Conservation (phyloP, 495 filamentous ascomycete species). For the Pseudevernia furfuracea region DNA sequence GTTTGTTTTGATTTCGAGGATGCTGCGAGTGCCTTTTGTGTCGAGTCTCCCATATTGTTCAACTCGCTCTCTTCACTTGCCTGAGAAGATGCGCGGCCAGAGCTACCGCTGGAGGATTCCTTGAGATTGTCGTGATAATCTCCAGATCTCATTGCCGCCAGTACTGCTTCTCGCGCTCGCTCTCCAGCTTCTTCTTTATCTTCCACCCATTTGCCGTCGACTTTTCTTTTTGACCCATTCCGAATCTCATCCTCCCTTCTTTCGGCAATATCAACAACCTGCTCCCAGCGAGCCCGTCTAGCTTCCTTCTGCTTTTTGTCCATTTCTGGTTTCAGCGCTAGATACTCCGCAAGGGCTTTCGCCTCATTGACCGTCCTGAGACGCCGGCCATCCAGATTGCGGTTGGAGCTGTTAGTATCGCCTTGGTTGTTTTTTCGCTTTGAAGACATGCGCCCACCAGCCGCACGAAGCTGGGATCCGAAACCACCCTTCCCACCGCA, state of each 20-base stretch:
- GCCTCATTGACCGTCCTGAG: conserved; percentile 89
- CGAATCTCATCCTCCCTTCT: conserved; percentile 70
- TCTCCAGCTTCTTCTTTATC: conserved; percentile 79
- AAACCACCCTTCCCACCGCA: conserved; percentile 95
- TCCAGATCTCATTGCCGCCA: conserved; percentile 63
- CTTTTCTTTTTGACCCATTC: conserved; percentile 56
- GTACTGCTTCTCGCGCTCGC: conserved; percentile 74
- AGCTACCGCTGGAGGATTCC: conserved; percentile 42
- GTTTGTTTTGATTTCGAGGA: conserved; percentile 29
- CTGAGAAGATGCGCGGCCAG: conserved; percentile 43
- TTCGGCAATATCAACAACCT: conserved; percentile 76
- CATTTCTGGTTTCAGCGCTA: conserved; percentile 95
- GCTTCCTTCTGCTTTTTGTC: conserved; percentile 84
- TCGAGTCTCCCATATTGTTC: conserved; percentile 25
- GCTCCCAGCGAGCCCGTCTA: conserved; percentile 69
- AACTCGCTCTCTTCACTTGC: conserved; percentile 39
- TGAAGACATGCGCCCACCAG: conserved; percentile 93
- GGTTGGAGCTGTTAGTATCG: conserved; percentile 77
- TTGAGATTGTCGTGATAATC: conserved; percentile 44
- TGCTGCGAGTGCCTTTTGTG: conserved; percentile 13
- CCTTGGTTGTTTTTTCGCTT: conserved; percentile 81
- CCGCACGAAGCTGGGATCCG: conserved; percentile 91
- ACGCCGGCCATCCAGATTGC: conserved; percentile 87
- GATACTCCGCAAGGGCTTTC: conserved; percentile 87
- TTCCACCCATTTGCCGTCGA: conserved; percentile 91